Conservation (phyloP, 139 green algal species). For the Volvox africanus region DNA sequence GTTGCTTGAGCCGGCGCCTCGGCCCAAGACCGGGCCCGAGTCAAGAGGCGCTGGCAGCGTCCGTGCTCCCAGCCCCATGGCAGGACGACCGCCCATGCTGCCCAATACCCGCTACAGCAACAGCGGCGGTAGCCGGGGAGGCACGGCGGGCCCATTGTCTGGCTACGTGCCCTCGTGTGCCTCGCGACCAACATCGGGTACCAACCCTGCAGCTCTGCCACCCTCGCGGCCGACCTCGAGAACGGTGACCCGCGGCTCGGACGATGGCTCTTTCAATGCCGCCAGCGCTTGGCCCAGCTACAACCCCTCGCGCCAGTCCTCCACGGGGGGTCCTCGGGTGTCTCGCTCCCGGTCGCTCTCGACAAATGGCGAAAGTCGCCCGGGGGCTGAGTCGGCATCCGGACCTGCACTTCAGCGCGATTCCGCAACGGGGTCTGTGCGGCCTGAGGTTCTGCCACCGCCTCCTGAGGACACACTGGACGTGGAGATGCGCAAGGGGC, state of each 20-base stretch:
- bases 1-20: not conserved
- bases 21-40: not conserved
- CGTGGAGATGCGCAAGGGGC: slow-evolving; percentile 13
- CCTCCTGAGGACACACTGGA: slow-evolving; percentile 22
- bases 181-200: too few species aligned
- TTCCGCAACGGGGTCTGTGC: not conserved
- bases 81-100: slow-evolving; percentile 31
- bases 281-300: slow-evolving; percentile 18
- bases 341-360: slow-evolving; percentile 18
- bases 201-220: not conserved
- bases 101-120: slow-evolving; percentile 39
- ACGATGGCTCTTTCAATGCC: not conserved
- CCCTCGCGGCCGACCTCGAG: not conserved
- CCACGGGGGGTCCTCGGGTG: not conserved
- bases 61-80: not conserved
- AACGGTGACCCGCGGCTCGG: not conserved
- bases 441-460: not conserved
- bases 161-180: too few species aligned
- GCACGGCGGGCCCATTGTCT: not conserved
- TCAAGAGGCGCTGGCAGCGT: not conserved
- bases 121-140: not conserved
- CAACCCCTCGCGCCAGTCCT: slow-evolving; percentile 10
- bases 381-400: not conserved
- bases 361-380: not conserved
- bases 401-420: not conserved